Evolutionary conservation across 352 stramenopile genomes (phyloP), one percentile per base, ranked within the genome.

Genomic region (Pythium dissotocum): DNA sequence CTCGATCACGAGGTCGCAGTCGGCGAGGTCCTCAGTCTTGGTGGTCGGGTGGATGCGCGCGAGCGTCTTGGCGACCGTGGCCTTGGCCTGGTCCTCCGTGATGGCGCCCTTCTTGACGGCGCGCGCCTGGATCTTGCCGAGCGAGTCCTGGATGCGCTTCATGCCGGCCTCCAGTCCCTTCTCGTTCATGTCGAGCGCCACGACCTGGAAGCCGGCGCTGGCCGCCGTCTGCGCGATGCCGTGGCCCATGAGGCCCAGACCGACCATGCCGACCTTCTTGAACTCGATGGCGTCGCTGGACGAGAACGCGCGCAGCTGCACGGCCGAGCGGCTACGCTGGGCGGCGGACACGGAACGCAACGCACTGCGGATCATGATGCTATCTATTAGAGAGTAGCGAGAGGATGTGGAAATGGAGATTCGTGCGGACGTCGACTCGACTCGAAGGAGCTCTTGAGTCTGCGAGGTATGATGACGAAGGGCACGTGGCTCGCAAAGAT

Each of bases 171-270:
- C 82, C 13, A 95, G 77, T 2, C 78, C 82, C 57, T 83, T 76
- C 48, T 81, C 67, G 72, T 88, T 94, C 63, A 81, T 90, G 69
- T 94, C 88, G 24, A 97, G 58, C 14, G 83, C 90, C 14, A 96
- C 85, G 18, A 97, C 90, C 52, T 96, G 65, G 65, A 93, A 98
- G 33, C 89, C 84, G 4, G 85, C 87, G 53, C 76, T 78, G 26
- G 95, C 93, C 14, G 91, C 89, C 7, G 94, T 95, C 84, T 99
- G 97, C 59, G 89, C 96, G 72, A 99, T 99, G 49, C 97, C 97
- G 75, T 99, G 97, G 56, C 92, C 97, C 97, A 99, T 99, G 63
- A 99, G 85, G 3, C 97, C 97, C 16, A 99, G 78, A 5, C 97
- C 97, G 35, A 99, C 88, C 71, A 99, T 97, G 28, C 95, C 97